phyloP scores from a whole-genome alignment of 495 filamentous ascomycete species.

The Penicillium canescens region DNA sequence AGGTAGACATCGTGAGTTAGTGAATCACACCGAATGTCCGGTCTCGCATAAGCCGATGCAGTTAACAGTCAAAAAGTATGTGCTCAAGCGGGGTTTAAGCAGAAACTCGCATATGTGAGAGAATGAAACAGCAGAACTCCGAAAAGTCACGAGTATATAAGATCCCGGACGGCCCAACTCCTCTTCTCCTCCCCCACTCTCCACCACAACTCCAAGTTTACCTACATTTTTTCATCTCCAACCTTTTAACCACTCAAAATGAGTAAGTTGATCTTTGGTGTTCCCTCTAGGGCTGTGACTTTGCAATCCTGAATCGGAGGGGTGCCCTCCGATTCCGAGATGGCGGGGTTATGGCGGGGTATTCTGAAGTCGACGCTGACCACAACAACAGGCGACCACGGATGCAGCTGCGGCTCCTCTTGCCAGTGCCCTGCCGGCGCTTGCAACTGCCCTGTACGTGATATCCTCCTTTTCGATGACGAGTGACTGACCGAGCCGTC shows the following conservation, averaged over 20 bases:
- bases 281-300: background rate
- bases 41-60: background rate
- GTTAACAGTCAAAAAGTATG: constrained; percentile 11
- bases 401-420: constrained; percentile 46
- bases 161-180: background rate
- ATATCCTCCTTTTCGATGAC: background rate
- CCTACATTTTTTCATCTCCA: background rate
- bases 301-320: background rate
- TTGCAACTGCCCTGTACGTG: constrained; percentile 48
- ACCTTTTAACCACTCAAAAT: constrained; percentile 20
- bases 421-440: constrained; percentile 48
- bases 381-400: constrained; percentile 35
- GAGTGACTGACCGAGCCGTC: constrained; percentile 10
- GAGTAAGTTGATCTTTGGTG: constrained; percentile 14
- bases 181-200: constrained; percentile 1
- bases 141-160: constrained; percentile 32
- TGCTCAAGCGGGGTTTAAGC: constrained; percentile 29
- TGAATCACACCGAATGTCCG: background rate
- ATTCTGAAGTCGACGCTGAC: constrained; percentile 20
- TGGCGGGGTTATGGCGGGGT: constrained; percentile 33
- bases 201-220: background rate
- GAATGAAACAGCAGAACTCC: background rate
- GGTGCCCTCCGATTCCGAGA: background rate
- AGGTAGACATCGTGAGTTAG: constrained; percentile 9
- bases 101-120: constrained; percentile 22